Conservation (phyloP, 1,284 basidiomycete genomes). For the Pyrrhoderma noxium region DNA sequence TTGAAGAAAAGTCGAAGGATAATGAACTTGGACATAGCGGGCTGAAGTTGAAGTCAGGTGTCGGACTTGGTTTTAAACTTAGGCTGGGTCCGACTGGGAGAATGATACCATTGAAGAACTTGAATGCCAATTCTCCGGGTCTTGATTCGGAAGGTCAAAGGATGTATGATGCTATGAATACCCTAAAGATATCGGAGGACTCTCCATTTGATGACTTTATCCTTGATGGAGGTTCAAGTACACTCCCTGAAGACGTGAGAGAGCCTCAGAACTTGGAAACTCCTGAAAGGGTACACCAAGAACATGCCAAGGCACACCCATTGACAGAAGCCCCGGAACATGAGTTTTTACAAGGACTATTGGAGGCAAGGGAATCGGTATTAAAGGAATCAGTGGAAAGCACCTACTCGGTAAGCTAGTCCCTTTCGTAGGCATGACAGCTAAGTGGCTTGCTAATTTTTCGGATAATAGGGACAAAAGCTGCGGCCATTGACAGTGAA, state of each 20-base stretch:
- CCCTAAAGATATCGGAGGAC: no score
- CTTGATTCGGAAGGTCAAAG: constrained; percentile 26
- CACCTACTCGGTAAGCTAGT: constrained; percentile 26
- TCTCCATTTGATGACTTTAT: no score
- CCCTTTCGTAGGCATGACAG: neutral
- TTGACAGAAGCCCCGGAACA: no score
- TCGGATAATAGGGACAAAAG: constrained; percentile 27
- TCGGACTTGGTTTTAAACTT: no score
- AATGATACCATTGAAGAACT: neutral
- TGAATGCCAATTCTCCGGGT: neutral
- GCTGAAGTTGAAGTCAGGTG: constrained; percentile 1
- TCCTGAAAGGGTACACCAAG: no score
- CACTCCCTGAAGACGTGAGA: no score
- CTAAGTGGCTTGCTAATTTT: neutral
- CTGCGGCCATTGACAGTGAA: constrained; percentile 33
- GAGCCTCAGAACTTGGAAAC: constrained; percentile 19
- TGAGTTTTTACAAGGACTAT: constrained; percentile 30
- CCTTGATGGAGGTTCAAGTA: no score
- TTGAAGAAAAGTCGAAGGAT: neutral
- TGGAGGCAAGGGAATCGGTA: constrained; percentile 26
- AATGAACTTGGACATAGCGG: neutral
- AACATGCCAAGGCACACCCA: no score
- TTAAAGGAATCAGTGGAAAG: constrained; percentile 27
- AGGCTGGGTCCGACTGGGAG: neutral
- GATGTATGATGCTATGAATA: no score